These are phyloP conservation scores for Aspergillus candidus DNA, from an alignment of 2,329 filamentous ascomycete species.

Conservation along the genomic window DNA sequence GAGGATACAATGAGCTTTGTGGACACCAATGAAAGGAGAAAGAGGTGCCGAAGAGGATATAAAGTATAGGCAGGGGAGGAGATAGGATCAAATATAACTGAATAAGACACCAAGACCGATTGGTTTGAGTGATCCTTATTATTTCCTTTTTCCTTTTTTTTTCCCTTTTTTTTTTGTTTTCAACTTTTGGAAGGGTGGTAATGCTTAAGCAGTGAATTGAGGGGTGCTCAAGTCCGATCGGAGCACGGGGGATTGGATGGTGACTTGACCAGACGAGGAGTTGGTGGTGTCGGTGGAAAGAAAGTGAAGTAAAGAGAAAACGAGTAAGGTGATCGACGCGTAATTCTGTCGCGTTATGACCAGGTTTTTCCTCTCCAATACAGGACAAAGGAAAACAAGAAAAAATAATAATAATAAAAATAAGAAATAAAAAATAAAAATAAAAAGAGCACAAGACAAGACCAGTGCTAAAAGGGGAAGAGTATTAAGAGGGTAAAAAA, in stretches of 20 bases:
- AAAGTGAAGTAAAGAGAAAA: conserved; percentile 3
- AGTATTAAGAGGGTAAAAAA: conserved; percentile 3
- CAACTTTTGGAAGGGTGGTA: conserved; percentile 14
- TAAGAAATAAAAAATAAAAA: conserved; percentile 7
- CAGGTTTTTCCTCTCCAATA: background rate
- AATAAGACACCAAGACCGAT: background rate
- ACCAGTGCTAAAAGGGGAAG: background rate
- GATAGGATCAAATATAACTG: background rate
- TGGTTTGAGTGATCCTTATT: conserved; percentile 4
- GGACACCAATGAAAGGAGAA: conserved; percentile 12
- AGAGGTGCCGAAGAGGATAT: conserved; percentile 9
- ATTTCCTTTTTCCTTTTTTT: background rate
- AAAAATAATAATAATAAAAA: conserved; percentile 3
- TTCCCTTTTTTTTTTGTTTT: conserved; percentile 2
- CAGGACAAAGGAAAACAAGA: conserved; percentile 4
- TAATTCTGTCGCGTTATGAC: background rate
- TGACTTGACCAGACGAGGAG: background rate
- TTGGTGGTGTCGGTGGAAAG: background rate
- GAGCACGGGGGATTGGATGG: background rate
- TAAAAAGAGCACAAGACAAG: background rate
- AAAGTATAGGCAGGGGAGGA: conserved; percentile 10
- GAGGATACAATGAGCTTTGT: conserved; percentile 25
- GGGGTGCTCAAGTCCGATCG: background rate
- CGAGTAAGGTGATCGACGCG: conserved; percentile 8
- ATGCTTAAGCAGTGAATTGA: conserved; percentile 11